Conservation (phyloP, 169 alveolate species). For the Plasmodium falciparum region DNA sequence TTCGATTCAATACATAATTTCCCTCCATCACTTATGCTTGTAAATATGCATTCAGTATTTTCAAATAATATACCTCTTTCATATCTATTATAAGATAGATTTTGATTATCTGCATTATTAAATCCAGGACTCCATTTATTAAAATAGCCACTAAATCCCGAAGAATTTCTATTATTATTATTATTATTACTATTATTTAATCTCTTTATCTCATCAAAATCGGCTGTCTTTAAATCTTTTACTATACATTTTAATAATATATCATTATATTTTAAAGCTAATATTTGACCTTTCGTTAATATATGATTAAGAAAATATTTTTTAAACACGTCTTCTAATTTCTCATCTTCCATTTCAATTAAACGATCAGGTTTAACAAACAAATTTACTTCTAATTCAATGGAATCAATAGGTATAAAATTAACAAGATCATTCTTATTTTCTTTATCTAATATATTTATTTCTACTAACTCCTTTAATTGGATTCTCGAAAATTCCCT, state of each 20-base stretch:
- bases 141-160: too few relatives aligned
- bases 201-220: slow-evolving; percentile 56
- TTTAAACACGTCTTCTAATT: slow-evolving; percentile 61
- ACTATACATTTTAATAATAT: slow-evolving; percentile 72
- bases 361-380: slow-evolving; percentile 78
- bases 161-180: neutral
- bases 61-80: slow-evolving; percentile 55
- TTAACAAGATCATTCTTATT: slow-evolving; percentile 66
- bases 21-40: slow-evolving; percentile 73
- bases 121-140: too few relatives aligned
- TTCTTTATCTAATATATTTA: slow-evolving; percentile 71
- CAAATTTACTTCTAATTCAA: slow-evolving; percentile 76
- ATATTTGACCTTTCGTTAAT: slow-evolving; percentile 77
- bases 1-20: slow-evolving; percentile 78
- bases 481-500: slow-evolving; percentile 79
- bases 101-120: too few relatives aligned
- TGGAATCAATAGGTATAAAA: slow-evolving; percentile 78
- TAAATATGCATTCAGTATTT: slow-evolving; percentile 66
- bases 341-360: slow-evolving; percentile 73
- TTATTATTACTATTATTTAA: slow-evolving; percentile 7
- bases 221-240: slow-evolving; percentile 70
- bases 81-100: too few relatives aligned
- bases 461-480: slow-evolving; percentile 71
- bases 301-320: slow-evolving; percentile 74
- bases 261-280: slow-evolving; percentile 78